Base-by-base conservation (phyloP, 257 asterid genomes). In the Buddleja alternifolia region DNA sequence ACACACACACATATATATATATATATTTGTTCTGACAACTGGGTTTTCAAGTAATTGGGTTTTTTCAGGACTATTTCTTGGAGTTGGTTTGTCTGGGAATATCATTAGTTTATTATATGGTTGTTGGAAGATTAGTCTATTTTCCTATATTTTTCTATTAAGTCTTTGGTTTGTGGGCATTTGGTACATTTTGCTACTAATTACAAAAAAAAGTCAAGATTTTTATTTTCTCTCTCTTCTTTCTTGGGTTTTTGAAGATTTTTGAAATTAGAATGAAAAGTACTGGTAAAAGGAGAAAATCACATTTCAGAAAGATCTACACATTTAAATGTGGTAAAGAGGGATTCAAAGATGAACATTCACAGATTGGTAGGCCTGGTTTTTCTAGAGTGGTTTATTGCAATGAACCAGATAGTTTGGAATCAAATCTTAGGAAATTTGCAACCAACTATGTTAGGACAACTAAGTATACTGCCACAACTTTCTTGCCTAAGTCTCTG, bases 341-440 rank as follows among this genome's bases (percentile, higher is more conserved):
- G 50, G 60, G 63, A 47, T 62, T 53, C 10, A 74, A 71, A 46
- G 86, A 81, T 8, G 88, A 79, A 45, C 81, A 78, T 25, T 73
- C 79, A 10, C 88, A 74, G 75, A 85, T 88, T 71, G 92, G 95
- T 40, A 83, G 92, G 10, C 84, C 93, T 2, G 96, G 93, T 15
- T 88, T 82, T 55, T 88, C 90, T 24, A 81, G 96, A 57, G 73
- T 84, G 66, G 90, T 88, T 41, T 77, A 59, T 55, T 84, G 96
- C 77, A 88, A 86, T 40, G 87, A 84, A 11, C 75, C 86, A n/a
- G 74, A 61, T 21, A 60, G 73, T 10, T 37, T 61, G 32, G 93
- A 80, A 44, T 76, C 83, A 17, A 59, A 73, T 65, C 41, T 74
- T 32, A 63, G 73, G 63, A 75, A 60, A 14, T 85, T 83, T 60